Evolutionary conservation across 257 asterid genomes (phyloP).

Genomic region (Apocynum venetum): DNA sequence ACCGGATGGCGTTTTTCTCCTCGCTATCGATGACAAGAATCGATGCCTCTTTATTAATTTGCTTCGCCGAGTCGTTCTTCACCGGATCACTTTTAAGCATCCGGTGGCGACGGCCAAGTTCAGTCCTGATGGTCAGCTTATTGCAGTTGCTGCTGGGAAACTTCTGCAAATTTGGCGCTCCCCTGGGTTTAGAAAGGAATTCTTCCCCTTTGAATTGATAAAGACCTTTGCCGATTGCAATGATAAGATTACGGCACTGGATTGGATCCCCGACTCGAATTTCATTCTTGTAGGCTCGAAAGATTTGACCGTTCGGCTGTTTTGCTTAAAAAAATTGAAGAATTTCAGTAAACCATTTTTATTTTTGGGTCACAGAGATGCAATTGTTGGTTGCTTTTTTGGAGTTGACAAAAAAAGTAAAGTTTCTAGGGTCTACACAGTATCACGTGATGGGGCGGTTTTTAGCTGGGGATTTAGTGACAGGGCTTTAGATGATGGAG

Average conservation of each 20-base stretch:
- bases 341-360: conserved; percentile 55
- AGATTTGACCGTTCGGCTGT: conserved; percentile 75
- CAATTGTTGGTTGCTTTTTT: conserved; percentile 71
- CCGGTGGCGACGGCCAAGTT: conserved; percentile 63
- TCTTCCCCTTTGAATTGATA: conserved; percentile 84
- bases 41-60: conserved; percentile 81
- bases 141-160: conserved; percentile 87
- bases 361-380: conserved; percentile 82
- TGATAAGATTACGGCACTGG: conserved; percentile 58
- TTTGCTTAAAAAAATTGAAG: conserved; percentile 43
- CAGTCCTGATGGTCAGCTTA: conserved; percentile 73
- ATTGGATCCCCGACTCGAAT: conserved; percentile 82
- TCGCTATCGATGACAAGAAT: conserved; percentile 84
- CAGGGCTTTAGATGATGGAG: conserved; percentile 23
- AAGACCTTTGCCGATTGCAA: conserved; percentile 74
- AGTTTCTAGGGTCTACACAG: conserved; percentile 50
- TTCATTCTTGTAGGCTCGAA: conserved; percentile 74
- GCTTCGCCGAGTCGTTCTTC: conserved; percentile 74
- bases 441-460: conserved; percentile 88
- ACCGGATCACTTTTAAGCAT: conserved; percentile 73
- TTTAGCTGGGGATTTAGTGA: conserved; percentile 31
- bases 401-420: conserved; percentile 62
- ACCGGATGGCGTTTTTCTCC: conserved; percentile 71
- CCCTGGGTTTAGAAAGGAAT: conserved; percentile 83
- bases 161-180: conserved; percentile 91